These are phyloP conservation scores for Chaetomium sp. DNA, from an alignment of 2,329 filamentous ascomycete species.

Conservation along the genomic window DNA sequence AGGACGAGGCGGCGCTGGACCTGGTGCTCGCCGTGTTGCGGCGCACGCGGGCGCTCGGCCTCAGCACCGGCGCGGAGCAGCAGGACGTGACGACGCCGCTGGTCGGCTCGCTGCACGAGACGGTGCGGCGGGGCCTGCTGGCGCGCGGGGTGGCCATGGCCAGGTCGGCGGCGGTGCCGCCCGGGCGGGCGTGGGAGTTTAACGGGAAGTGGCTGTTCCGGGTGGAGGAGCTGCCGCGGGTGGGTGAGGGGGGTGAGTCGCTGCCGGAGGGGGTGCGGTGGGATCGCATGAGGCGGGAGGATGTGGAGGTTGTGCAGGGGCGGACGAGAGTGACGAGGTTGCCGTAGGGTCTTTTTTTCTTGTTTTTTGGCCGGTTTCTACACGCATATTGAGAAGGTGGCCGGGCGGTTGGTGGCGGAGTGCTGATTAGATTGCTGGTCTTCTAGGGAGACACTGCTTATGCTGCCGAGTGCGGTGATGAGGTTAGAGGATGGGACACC, in stretches of 20 bases:
- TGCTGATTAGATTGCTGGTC: neutral
- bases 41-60: constrained; percentile 28
- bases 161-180: constrained; percentile 27
- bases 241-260: constrained; percentile 23
- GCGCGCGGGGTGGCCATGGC: constrained; percentile 35
- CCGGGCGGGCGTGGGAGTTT: constrained; percentile 40
- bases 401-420: no score
- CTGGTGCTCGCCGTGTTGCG: constrained; percentile 40
- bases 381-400: neutral
- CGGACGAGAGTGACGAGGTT: constrained; percentile 60
- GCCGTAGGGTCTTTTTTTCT: constrained; percentile 45
- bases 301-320: constrained; percentile 58
- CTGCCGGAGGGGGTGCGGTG: constrained; percentile 56
- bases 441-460: constrained; percentile 43
- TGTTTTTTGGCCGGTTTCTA: neutral
- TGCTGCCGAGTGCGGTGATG: constrained; percentile 52
- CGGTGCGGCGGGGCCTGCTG: constrained; percentile 39
- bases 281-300: constrained; percentile 53
- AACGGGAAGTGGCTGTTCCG: constrained; percentile 63
- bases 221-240: constrained; percentile 44
- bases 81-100: constrained; percentile 10
- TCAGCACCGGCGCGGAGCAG: no score
- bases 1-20: neutral
- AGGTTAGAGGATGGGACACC: constrained; percentile 50
- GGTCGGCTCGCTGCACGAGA: constrained; percentile 48